Base-by-base conservation (phyloP, 2,329 filamentous ascomycete genomes). In the Cephalotrichum gorgonifer region DNA sequence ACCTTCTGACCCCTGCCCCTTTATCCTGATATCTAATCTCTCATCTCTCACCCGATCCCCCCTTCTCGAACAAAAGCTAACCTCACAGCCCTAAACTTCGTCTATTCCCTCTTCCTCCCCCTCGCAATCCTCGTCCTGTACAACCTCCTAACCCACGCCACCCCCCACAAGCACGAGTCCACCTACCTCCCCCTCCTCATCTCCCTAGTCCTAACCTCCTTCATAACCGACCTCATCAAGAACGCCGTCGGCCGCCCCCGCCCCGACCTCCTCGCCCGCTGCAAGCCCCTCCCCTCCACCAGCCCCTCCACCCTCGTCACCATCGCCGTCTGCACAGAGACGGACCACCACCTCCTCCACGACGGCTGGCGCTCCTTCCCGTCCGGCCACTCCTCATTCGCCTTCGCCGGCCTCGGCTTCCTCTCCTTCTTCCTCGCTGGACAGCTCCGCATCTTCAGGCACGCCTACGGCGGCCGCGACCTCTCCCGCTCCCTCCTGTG, bases 211-310 rank as follows among this genome's bases (percentile, higher is more conserved):
- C 74, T 95, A 45, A 85, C 88, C 1, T 78, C 81, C 6, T 85
- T 96, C 63, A 72, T 97, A 41, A 97, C 93, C 42, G 90, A 97
- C 62, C 70, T 91, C 26, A 75, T 97, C 61, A 98, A 98, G 67
- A 95, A 95, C 61, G 78, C 85, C 9, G 86, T 91, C 25, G 88
- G 88, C 8, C 72, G 88, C 11, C 88, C 89, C 15, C 69, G 78
- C 6, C 78, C 78, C 0, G 78, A 81, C 54, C 62, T 81, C 4
- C 61, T 81, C 25, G 81, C 85, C n/a, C 82, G 93, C 33, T 98
- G 93, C 67, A 83, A 86, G 54, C 90, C 93, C 1, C 68, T 58
- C 1, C 28, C 60, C 0, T 70, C 64, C 30, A 78, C 77, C 2
- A 68, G 73, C 38, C 61, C 60, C 6, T 59, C 76, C 54, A 63